These are phyloP conservation scores for Phytopythium montanum DNA, from an alignment of 352 stramenopile genomes.

Conservation along the genomic window DNA sequence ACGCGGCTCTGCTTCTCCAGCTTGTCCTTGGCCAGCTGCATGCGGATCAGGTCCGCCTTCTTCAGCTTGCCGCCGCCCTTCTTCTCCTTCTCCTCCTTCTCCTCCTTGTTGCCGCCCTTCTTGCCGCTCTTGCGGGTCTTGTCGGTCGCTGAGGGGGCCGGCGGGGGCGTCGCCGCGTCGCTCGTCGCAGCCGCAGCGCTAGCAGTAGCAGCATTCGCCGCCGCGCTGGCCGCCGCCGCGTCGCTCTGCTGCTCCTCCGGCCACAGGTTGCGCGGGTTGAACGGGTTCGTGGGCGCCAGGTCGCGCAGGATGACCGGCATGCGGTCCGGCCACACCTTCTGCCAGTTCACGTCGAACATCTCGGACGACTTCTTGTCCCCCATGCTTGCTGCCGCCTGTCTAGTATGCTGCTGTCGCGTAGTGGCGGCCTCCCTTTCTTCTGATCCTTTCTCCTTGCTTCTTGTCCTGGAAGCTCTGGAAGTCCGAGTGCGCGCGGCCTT, in stretches of 20 bases:
- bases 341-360: conserved; percentile 86
- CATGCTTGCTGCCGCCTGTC: conserved; percentile 23
- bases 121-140: conserved; percentile 24
- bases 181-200: conserved; percentile 2
- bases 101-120: conserved; percentile 22
- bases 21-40: conserved; percentile 86
- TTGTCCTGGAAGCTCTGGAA: too few species aligned
- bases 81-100: conserved; percentile 41
- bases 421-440: background rate
- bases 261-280: conserved; percentile 86
- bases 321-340: conserved; percentile 86
- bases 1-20: conserved; percentile 85
- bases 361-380: conserved; percentile 61
- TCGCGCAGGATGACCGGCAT: conserved; percentile 88
- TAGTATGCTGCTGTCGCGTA: background rate
- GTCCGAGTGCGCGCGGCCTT: background rate
- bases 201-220: background rate
- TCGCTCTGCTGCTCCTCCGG: conserved; percentile 70
- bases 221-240: conserved; percentile 12
- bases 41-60: conserved; percentile 84
- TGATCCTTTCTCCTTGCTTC: background rate
- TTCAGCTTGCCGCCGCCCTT: conserved; percentile 60
- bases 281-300: conserved; percentile 78
- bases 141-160: background rate
- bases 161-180: conserved; percentile 7